Percentiles rank a stretch among this genome's conserved stretches.
phyloP scores from a whole-genome alignment of 768 basidiomycete species.

The Mycena venus region DNA sequence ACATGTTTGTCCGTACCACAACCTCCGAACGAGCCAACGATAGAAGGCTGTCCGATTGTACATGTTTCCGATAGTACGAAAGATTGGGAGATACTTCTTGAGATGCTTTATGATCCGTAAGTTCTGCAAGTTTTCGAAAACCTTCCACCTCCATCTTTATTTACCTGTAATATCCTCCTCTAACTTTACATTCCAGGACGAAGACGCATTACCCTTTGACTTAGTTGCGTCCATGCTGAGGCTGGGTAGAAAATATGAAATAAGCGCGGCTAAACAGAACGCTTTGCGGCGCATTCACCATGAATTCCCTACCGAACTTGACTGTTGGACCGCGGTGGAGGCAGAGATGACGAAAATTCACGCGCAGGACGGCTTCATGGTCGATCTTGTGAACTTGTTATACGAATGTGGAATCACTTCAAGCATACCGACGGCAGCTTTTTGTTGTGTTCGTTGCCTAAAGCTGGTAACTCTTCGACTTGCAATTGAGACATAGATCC shows the following conservation, averaged over 20 bases:
- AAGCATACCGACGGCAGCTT: not conserved
- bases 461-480: too few relatives aligned
- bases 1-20: slow-evolving; percentile 60
- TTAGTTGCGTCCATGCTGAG: slow-evolving; percentile 5
- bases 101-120: slow-evolving; percentile 9
- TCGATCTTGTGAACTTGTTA: not conserved
- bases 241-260: slow-evolving; percentile 28
- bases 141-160: too few relatives aligned
- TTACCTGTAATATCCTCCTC: not conserved
- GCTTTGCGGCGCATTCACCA: not conserved
- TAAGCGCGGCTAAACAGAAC: not conserved
- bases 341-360: too few relatives aligned
- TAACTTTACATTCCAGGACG: too few relatives aligned
- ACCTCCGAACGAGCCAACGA: slow-evolving; percentile 36
- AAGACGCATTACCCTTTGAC: not conserved
- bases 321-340: not conserved
- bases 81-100: slow-evolving; percentile 19
- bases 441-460: too few relatives aligned
- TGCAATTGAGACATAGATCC: too few relatives aligned
- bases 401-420: slow-evolving; percentile 1
- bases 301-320: not conserved
- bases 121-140: too few relatives aligned
- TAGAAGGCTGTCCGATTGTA: slow-evolving; percentile 7
- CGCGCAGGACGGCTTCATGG: accelerated
- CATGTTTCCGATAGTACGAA: slow-evolving; percentile 14